These are phyloP conservation scores for Magnusiomyces fungicola DNA, from an alignment of 1,139 yeast genomes.

Conservation along the genomic window DNA sequence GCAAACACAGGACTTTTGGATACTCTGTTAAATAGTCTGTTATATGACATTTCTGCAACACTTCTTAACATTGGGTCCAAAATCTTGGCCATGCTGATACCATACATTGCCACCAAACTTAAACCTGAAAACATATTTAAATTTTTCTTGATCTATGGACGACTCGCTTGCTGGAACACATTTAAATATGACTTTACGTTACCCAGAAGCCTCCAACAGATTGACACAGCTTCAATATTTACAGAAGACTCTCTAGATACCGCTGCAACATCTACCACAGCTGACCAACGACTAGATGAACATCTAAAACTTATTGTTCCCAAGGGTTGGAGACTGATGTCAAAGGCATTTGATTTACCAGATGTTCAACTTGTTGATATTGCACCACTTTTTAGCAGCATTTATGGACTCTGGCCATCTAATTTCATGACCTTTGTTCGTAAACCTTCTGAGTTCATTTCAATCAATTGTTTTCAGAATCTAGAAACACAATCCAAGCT, in stretches of 20 bases:
- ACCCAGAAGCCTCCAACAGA: too few relatives aligned
- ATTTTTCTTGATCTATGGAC: constrained; percentile 41
- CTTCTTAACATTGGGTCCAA: constrained; percentile 40
- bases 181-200: constrained; percentile 5
- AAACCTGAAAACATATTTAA: constrained; percentile 34
- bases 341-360: constrained; percentile 20
- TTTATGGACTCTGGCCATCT: constrained; percentile 58
- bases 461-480: not conserved
- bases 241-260: too few relatives aligned
- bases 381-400: constrained; percentile 37
- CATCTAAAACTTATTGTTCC: not conserved
- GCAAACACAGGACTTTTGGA: constrained; percentile 7
- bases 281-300: not conserved
- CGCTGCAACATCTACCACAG: not conserved
- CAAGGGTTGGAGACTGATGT: constrained; percentile 31
- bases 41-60: constrained; percentile 41
- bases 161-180: constrained; percentile 39
- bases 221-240: too few relatives aligned
- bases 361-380: constrained; percentile 23
- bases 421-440: constrained; percentile 42
- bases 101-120: constrained; percentile 38
- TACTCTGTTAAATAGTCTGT: constrained; percentile 36
- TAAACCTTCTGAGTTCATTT: constrained; percentile 32
- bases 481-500: not conserved
- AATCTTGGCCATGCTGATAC: constrained; percentile 47